Conservation (phyloP, 1,284 basidiomycete species). For the Anthracocystis panici-leucophaei region DNA sequence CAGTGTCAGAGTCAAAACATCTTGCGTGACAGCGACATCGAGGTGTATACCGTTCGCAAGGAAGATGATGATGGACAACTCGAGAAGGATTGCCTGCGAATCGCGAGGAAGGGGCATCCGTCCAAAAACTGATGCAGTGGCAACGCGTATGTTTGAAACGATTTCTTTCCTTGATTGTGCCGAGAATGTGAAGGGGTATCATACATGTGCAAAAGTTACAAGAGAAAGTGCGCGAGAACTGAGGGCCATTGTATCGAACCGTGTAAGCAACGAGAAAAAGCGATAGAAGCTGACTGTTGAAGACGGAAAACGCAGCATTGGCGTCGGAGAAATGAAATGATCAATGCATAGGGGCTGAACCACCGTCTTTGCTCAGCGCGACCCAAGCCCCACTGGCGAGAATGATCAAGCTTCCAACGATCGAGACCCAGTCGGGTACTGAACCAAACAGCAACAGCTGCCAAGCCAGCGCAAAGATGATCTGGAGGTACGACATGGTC, state of each 20-base stretch:
- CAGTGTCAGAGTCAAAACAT: slow-evolving; percentile 86
- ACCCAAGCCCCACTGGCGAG: slow-evolving; percentile 49
- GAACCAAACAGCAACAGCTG: slow-evolving; percentile 39
- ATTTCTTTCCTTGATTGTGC: neutral
- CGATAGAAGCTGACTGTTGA: too few relatives aligned
- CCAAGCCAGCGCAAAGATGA: slow-evolving; percentile 46
- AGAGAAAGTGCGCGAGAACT: slow-evolving; percentile 4
- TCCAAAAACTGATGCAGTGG: slow-evolving; percentile 1
- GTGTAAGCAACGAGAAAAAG: neutral
- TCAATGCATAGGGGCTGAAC: slow-evolving; percentile 31
- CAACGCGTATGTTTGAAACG: neutral
- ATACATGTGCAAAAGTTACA: slow-evolving; percentile 18
- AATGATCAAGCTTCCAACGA: slow-evolving; percentile 37
- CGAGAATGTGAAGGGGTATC: slow-evolving; percentile 12
- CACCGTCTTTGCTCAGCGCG: slow-evolving; percentile 29
- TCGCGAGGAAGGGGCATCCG: slow-evolving; percentile 56
- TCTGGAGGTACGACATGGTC: slow-evolving; percentile 50
- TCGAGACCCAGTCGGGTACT: slow-evolving; percentile 39
- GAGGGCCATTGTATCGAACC: neutral
- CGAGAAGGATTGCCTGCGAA: slow-evolving; percentile 54
- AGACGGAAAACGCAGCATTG: too few relatives aligned
- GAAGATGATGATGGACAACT: slow-evolving; percentile 26
- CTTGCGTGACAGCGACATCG: slow-evolving; percentile 80
- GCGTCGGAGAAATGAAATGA: neutral
- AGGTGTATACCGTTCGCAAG: slow-evolving; percentile 77